phyloP scores from a whole-genome alignment of 306 rosid species.

The Luffa acutangula region DNA sequence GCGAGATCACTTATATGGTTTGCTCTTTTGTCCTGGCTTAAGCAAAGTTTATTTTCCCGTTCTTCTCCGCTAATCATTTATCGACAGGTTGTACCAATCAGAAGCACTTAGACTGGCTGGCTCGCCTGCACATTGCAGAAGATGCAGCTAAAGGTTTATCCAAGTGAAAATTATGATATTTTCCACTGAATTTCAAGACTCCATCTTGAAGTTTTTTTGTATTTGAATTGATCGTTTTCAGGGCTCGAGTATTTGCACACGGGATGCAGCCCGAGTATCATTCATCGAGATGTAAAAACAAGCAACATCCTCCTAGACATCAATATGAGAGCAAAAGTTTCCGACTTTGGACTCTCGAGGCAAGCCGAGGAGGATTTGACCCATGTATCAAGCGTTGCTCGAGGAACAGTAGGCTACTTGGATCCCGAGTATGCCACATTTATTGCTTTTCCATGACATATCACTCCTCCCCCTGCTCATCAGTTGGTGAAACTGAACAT shows the following conservation, averaged over 20 bases:
- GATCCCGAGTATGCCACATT: slow-evolving; percentile 81
- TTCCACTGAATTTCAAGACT: slow-evolving; percentile 12
- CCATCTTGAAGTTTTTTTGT: slow-evolving; percentile 14
- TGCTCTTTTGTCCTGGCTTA: slow-evolving; percentile 11
- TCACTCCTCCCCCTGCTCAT: not conserved
- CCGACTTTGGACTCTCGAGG: slow-evolving; percentile 92
- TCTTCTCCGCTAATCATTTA: slow-evolving; percentile 13
- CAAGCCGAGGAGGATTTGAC: slow-evolving; percentile 91
- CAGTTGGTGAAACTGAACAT: not conserved
- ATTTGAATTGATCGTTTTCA: slow-evolving; percentile 18
- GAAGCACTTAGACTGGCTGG: slow-evolving; percentile 62
- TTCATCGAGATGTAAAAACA: slow-evolving; percentile 88
- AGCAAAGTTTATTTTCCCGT: not conserved
- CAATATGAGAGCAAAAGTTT: slow-evolving; percentile 95
- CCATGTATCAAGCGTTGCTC: slow-evolving; percentile 80
- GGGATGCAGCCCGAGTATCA: slow-evolving; percentile 95
- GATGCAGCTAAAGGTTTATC: slow-evolving; percentile 87
- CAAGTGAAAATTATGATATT: not conserved
- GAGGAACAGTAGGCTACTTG: slow-evolving; percentile 90
- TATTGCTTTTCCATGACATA: not conserved
- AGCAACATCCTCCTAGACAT: slow-evolving; percentile 90
- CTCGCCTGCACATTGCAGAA: slow-evolving; percentile 84
- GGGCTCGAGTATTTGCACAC: slow-evolving; percentile 97
- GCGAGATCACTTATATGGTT: slow-evolving; percentile 80
- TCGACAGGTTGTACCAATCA: slow-evolving; percentile 43